Conservation (phyloP, 73 alveolate genomes). For the Strombidium stylifer region DNA sequence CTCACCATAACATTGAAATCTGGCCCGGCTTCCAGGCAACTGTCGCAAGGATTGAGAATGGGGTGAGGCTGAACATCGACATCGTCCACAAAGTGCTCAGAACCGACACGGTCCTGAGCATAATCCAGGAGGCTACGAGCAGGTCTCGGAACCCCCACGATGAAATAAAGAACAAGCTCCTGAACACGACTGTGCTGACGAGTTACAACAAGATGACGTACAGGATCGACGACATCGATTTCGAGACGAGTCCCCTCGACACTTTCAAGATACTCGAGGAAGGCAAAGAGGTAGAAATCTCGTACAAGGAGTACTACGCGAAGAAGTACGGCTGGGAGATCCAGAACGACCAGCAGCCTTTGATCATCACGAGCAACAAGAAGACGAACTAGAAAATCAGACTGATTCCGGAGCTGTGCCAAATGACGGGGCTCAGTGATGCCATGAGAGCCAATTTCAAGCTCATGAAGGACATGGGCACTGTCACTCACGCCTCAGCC, state of each 20-base stretch:
- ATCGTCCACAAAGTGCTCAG: slow-evolving; percentile 60
- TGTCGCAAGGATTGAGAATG: slow-evolving; percentile 30
- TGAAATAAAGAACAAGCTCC: slow-evolving; percentile 58
- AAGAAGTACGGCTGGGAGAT: slow-evolving; percentile 61
- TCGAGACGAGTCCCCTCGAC: slow-evolving; percentile 58
- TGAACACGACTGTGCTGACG: slow-evolving; percentile 74
- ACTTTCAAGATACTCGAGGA: slow-evolving; percentile 56
- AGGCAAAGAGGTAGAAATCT: slow-evolving; percentile 56
- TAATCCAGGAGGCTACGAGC: slow-evolving; percentile 31
- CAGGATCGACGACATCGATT: slow-evolving; percentile 74
- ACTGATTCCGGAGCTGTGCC: slow-evolving; percentile 79
- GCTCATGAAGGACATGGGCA: slow-evolving; percentile 87
- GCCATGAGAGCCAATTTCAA: slow-evolving; percentile 86
- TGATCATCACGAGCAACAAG: slow-evolving; percentile 50
- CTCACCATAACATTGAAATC: slow-evolving; percentile 34
- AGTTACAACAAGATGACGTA: slow-evolving; percentile 82
- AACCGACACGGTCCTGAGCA: slow-evolving; percentile 50
- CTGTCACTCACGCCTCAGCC: slow-evolving; percentile 80
- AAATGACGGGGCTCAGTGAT: slow-evolving; percentile 95
- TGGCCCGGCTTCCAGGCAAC: slow-evolving; percentile 70
- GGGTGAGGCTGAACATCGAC: slow-evolving; percentile 62
- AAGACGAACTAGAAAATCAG: slow-evolving; percentile 34
- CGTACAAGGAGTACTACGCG: slow-evolving; percentile 65
- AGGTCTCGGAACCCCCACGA: slow-evolving; percentile 8
- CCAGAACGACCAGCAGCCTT: slow-evolving; percentile 61